These are phyloP conservation scores for Westerdykella sp. DNA, from an alignment of 2,329 filamentous ascomycete species.

Conservation along the genomic window DNA sequence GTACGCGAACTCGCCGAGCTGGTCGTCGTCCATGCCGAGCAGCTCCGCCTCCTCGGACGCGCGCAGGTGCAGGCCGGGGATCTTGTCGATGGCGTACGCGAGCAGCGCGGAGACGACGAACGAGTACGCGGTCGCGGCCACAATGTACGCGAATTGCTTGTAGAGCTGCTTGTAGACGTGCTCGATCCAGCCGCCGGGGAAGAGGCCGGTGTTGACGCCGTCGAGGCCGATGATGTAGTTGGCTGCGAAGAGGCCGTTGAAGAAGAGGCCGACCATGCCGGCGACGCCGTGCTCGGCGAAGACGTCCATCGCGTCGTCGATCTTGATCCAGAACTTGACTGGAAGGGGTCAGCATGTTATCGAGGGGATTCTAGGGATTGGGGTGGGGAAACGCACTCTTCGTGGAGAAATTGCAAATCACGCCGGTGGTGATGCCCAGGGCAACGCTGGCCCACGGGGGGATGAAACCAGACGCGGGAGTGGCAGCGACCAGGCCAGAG, in stretches of 20 bases:
- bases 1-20: slow-evolving; percentile 85
- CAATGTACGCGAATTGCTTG: slow-evolving; percentile 72
- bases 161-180: slow-evolving; percentile 69
- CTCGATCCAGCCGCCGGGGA: slow-evolving; percentile 65
- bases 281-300: slow-evolving; percentile 86
- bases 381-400: slow-evolving; percentile 64
- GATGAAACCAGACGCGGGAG: slow-evolving; percentile 76
- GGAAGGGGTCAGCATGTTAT: slow-evolving; percentile 7
- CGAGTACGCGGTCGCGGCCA: slow-evolving; percentile 59
- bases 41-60: slow-evolving; percentile 77
- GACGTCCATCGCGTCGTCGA: slow-evolving; percentile 84
- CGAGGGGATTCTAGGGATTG: background rate
- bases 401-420: slow-evolving; percentile 77
- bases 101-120: slow-evolving; percentile 69
- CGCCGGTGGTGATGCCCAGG: slow-evolving; percentile 56
- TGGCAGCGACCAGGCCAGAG: slow-evolving; percentile 80
- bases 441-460: slow-evolving; percentile 57
- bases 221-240: slow-evolving; percentile 70
- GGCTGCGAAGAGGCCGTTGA: slow-evolving; percentile 72
- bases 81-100: slow-evolving; percentile 66
- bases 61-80: slow-evolving; percentile 73
- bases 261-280: slow-evolving; percentile 71
- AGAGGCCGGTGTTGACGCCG: slow-evolving; percentile 61
- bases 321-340: slow-evolving; percentile 67
- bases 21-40: slow-evolving; percentile 83